Base-by-base conservation (phyloP, 2,329 filamentous ascomycete genomes). In the Colletotrichum spinosum region DNA sequence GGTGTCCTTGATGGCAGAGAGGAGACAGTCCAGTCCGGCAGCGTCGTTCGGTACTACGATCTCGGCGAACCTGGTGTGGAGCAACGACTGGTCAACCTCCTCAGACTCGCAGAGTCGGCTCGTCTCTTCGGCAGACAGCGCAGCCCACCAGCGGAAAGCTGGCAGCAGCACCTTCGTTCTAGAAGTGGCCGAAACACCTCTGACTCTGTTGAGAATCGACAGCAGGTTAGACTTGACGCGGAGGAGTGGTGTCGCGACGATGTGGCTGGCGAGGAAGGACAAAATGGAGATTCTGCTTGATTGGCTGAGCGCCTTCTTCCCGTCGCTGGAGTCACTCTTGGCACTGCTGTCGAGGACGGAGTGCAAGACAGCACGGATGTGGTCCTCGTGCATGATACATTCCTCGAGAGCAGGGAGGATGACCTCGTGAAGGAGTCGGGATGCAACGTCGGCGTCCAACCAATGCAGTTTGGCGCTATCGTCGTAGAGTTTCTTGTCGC, bases 331-430 rank as follows among this genome's bases (percentile, higher is more conserved):
- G 50, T 79, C 79, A 8, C 42, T 44, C 17, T 77, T 74, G 15
- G 75, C 72, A 25, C 75, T 70, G 46, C 86, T 86, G 69, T 90
- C 88, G 10, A 96, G 75, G 0, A 84, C 78, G 38, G 82, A 83
- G 65, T 86, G 83, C 6, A 97, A 75, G 2, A 90, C 84, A 17
- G 86, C 86, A 34, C 85, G 80, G 49, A 97, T 83, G 67, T 96
- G 90, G 35, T 85, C 86, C 4, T 88, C 81, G 73, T 98, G 94
- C 69, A 97, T 86, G 4, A 95, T 84, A 72, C 91, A 97, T 77
- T 97, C 96, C 77, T 97, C 94, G 9, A 97, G 79, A 2, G 86
- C 87, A 0, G 92, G 92, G 17, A 93, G 76, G n/a, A 97, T 78
- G 42, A 91, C 83, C 17, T 87, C 82, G 17, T 87, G 84, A 1